Conservation (phyloP, 106 monocot genomes). For the Narthecium ossifragum region DNA sequence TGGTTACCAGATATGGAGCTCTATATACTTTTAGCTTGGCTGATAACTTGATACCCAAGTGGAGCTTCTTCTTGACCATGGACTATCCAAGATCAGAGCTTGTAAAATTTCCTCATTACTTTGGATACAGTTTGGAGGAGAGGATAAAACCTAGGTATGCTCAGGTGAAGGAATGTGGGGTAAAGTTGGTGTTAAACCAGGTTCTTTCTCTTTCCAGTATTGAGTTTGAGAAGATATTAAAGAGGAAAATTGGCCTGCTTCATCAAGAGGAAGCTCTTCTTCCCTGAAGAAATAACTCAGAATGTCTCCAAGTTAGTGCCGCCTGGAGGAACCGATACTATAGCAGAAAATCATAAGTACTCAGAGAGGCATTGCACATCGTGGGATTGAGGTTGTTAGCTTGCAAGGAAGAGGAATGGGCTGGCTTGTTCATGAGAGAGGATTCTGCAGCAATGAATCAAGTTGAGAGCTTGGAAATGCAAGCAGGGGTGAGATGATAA, state of each 20-base stretch:
- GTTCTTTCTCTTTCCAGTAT: conserved; percentile 45
- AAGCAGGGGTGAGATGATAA: too few species aligned
- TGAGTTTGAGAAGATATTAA: conserved; percentile 53
- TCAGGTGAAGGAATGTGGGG: conserved; percentile 37
- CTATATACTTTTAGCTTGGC: conserved; percentile 84
- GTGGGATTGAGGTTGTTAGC: too few species aligned
- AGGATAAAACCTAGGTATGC: conserved; percentile 78
- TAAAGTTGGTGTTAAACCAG: conserved; percentile 69
- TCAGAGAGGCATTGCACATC: too few species aligned
- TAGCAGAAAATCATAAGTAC: too few species aligned
- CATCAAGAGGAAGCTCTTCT: too few species aligned
- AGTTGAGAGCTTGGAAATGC: too few species aligned
- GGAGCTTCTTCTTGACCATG: conserved; percentile 79
- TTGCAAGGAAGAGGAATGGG: too few species aligned
- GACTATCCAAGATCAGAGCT: conserved; percentile 73
- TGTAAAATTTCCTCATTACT: conserved; percentile 92
- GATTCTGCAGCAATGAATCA: too few species aligned
- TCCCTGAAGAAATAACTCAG: too few species aligned
- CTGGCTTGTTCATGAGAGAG: too few species aligned
- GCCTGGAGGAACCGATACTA: too few species aligned
- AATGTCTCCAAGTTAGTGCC: too few species aligned
- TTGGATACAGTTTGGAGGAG: conserved; percentile 69
- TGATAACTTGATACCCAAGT: conserved; percentile 80
- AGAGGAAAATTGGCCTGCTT: conserved; percentile 48
- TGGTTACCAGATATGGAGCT: conserved; percentile 75